phyloP scores from a whole-genome alignment of 345 rosid species.

The Eucalyptus albens region DNA sequence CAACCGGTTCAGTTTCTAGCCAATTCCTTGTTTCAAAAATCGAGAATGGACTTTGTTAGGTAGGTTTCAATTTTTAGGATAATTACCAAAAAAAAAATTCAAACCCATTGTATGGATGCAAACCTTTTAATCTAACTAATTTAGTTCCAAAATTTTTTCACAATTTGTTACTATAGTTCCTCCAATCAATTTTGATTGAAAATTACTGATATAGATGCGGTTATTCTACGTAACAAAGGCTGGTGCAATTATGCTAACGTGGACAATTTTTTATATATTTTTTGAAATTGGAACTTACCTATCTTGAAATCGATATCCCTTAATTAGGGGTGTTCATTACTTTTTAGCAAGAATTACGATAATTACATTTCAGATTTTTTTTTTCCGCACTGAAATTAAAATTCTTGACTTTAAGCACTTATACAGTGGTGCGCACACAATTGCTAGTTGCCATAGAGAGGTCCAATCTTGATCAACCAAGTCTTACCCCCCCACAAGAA shows the following conservation, averaged over 20 bases:
- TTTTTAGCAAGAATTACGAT: not conserved
- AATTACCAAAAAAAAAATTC: not conserved
- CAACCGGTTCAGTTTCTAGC: not conserved
- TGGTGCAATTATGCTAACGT: not conserved
- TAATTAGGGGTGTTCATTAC: not conserved
- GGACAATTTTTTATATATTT: not conserved
- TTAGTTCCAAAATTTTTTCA: not conserved
- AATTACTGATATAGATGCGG: not conserved
- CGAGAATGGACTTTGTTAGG: not conserved
- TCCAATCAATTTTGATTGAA: not conserved
- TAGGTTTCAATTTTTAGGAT: not conserved
- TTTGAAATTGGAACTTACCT: not conserved
- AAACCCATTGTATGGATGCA: rapidly evolving
- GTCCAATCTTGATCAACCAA: not conserved
- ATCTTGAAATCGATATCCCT: not conserved
- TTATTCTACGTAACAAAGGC: too few species aligned
- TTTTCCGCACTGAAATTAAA: not conserved
- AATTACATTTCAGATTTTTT: not conserved
- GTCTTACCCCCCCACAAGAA: not conserved
- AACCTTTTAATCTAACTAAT: not conserved
- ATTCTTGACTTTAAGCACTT: not conserved
- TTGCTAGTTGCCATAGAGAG: not conserved
- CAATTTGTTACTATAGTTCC: rapidly evolving
- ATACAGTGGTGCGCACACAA: not conserved
- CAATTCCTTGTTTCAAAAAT: not conserved